Percentiles rank a stretch among this genome's conserved stretches.
These are phyloP conservation scores for Alternaria consortialis DNA, from an alignment of 2,329 filamentous ascomycete species.

Conservation along the genomic window DNA sequence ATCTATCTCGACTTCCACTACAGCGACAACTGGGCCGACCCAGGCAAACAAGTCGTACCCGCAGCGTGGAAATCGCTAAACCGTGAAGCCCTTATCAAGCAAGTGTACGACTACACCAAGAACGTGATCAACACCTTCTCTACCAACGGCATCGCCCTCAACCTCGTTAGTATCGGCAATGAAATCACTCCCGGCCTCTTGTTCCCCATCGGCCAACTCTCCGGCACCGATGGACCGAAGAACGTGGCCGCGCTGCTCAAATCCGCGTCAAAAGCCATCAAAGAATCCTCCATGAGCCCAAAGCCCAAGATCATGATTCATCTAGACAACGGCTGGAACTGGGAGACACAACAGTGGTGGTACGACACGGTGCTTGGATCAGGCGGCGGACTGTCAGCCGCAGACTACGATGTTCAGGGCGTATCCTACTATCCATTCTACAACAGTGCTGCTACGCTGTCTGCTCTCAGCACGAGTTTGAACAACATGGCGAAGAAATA, in stretches of 20 bases:
- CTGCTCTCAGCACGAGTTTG: slow-evolving; percentile 64
- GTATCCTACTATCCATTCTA: slow-evolving; percentile 80
- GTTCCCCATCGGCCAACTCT: slow-evolving; percentile 69
- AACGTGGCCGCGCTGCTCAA: slow-evolving; percentile 72
- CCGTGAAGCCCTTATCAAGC: slow-evolving; percentile 66
- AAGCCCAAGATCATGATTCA: slow-evolving; percentile 77
- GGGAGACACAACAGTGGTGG: slow-evolving; percentile 71
- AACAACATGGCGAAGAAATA: slow-evolving; percentile 68
- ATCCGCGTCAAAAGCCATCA: slow-evolving; percentile 70
- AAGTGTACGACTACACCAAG: slow-evolving; percentile 74
- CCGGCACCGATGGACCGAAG: slow-evolving; percentile 55
- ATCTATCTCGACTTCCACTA: slow-evolving; percentile 72
- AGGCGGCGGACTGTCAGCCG: slow-evolving; percentile 58
- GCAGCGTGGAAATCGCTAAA: slow-evolving; percentile 68
- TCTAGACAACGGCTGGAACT: slow-evolving; percentile 79
- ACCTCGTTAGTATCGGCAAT: slow-evolving; percentile 76
- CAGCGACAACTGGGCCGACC: slow-evolving; percentile 77
- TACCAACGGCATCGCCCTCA: slow-evolving; percentile 62
- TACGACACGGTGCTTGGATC: slow-evolving; percentile 63
- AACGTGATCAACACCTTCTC: slow-evolving; percentile 69
- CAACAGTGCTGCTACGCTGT: slow-evolving; percentile 65
- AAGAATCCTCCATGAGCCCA: slow-evolving; percentile 65
- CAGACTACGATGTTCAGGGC: slow-evolving; percentile 75
- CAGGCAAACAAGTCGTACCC: slow-evolving; percentile 68
- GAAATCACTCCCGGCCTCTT: slow-evolving; percentile 74